These are phyloP conservation scores for Xylariaceae sp. DNA, from an alignment of 2,329 filamentous ascomycete genomes.

Conservation along the genomic window DNA sequence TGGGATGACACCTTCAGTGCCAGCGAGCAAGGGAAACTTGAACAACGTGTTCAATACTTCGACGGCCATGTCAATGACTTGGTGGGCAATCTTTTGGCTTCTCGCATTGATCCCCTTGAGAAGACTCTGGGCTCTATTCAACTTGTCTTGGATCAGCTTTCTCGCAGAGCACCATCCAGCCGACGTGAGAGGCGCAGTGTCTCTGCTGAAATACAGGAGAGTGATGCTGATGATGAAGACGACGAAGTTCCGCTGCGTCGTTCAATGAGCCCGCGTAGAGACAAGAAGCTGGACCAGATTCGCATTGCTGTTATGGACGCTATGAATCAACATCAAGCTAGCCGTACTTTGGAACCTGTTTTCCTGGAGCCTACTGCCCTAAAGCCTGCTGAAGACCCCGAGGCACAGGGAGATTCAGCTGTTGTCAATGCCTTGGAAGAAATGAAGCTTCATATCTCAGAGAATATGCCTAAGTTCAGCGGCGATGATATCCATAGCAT, in stretches of 20 bases:
- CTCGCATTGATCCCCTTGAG: slow-evolving; percentile 76
- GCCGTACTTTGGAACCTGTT: slow-evolving; percentile 31
- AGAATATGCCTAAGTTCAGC: slow-evolving; percentile 42
- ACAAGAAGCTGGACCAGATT: slow-evolving; percentile 80
- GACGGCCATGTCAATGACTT: slow-evolving; percentile 85
- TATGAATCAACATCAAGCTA: slow-evolving; percentile 54
- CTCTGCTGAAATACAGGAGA: slow-evolving; percentile 69
- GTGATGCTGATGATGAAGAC: slow-evolving; percentile 93
- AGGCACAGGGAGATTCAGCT: slow-evolving; percentile 41
- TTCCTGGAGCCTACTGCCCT: slow-evolving; percentile 26
- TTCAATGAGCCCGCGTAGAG: slow-evolving; percentile 72
- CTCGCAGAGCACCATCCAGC: slow-evolving; percentile 51
- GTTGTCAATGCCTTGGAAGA: slow-evolving; percentile 65
- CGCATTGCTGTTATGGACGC: slow-evolving; percentile 70
- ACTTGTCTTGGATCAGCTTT: slow-evolving; percentile 58
- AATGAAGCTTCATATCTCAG: slow-evolving; percentile 52
- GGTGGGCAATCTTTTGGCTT: slow-evolving; percentile 72
- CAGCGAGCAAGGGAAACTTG: slow-evolving; percentile 77
- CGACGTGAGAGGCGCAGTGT: slow-evolving; percentile 60
- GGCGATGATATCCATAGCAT: slow-evolving; percentile 56
- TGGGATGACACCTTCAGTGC: slow-evolving; percentile 87
- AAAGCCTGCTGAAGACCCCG: slow-evolving; percentile 21
- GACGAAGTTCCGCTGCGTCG: slow-evolving; percentile 64
- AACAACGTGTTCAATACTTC: slow-evolving; percentile 80
- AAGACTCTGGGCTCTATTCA: slow-evolving; percentile 74